Evolutionary conservation across 208 protist species (phyloP), one percentile per base, ranked within the genome.

Genomic region (Acanthamoeba lenticulata): DNA sequence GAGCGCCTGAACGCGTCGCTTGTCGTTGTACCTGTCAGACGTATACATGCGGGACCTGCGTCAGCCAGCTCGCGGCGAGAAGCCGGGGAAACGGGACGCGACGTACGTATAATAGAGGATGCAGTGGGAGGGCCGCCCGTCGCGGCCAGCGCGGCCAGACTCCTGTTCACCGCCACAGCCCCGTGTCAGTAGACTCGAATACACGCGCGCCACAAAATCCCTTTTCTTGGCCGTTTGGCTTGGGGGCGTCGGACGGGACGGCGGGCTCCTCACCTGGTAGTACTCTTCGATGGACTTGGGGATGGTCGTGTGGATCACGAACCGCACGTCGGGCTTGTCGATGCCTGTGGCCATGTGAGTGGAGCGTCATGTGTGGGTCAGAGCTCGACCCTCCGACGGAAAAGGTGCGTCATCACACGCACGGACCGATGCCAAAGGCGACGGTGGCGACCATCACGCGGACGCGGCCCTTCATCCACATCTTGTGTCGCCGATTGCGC

Each of bases 211-310:
- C n/a, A n/a, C n/a, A n/a, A n/a, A n/a, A n/a, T n/a, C n/a, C n/a
- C n/a, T n/a, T n/a, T n/a, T n/a, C n/a, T n/a, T n/a, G n/a, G n/a
- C n/a, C n/a, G n/a, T n/a, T n/a, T n/a, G n/a, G n/a, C n/a, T n/a
- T n/a, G n/a, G n/a, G n/a, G n/a, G n/a, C n/a, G n/a, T 6, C 62
- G 62, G 11, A 29, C 36, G 77, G 17, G 45, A 34, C 9, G n/a
- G 32, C n/a, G 38, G 11, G n/a, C 21, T n/a, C 44, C 6, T 0
- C 6, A 90, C 99, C 95, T 99, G 99, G 83, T 99, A 98, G 95
- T 99, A 99, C 29, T 96, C 97, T 96, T 99, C 99, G 21, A 99
- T 92, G 3, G 97, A 99, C 77, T 98, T 98, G 0, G 99, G 99
- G 9, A 99, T 96, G 0, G 97, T 96, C 32, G 98, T 97, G 97